Evolutionary conservation across 176 grass and related monocot species (phyloP).

Genomic region (Otatea glauca): DNA sequence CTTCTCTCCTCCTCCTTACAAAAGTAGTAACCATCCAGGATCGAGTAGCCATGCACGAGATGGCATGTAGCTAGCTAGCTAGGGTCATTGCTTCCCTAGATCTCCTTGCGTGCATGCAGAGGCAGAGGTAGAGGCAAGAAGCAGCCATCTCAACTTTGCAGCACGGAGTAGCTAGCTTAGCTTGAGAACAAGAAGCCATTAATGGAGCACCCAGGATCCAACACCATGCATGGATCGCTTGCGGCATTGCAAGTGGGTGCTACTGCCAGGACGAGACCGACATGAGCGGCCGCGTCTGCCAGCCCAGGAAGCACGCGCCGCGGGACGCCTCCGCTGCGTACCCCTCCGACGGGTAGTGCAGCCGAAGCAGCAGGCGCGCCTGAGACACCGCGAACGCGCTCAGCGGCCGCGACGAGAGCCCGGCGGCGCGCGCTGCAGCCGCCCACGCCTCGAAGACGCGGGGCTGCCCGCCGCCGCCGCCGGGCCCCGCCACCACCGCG

Average conservation of each 20-base stretch:
- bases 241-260: neutral
- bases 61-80: neutral
- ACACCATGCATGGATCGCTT: neutral
- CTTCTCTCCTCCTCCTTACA: conserved; percentile 17
- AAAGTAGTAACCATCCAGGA: neutral
- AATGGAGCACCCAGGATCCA: neutral
- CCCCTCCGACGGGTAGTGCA: conserved; percentile 95
- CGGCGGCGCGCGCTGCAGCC: conserved; percentile 42
- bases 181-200: neutral
- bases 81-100: neutral
- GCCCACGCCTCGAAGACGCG: conserved; percentile 65
- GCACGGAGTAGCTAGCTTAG: conserved; percentile 14
- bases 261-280: conserved; percentile 97
- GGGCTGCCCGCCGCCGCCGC: neutral
- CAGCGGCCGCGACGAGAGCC: conserved; percentile 58
- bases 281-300: conserved; percentile 80
- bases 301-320: conserved; percentile 75
- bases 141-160: neutral
- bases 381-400: conserved; percentile 81
- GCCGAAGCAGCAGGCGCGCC: conserved; percentile 74
- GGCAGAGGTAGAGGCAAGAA: neutral
- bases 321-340: conserved; percentile 61
- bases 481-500: conserved; percentile 32
- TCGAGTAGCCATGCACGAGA: neutral
- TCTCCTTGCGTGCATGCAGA: conserved; percentile 22